These are phyloP conservation scores for Solioccasus polychromus DNA, from an alignment of 768 basidiomycete genomes.

Conservation along the genomic window DNA sequence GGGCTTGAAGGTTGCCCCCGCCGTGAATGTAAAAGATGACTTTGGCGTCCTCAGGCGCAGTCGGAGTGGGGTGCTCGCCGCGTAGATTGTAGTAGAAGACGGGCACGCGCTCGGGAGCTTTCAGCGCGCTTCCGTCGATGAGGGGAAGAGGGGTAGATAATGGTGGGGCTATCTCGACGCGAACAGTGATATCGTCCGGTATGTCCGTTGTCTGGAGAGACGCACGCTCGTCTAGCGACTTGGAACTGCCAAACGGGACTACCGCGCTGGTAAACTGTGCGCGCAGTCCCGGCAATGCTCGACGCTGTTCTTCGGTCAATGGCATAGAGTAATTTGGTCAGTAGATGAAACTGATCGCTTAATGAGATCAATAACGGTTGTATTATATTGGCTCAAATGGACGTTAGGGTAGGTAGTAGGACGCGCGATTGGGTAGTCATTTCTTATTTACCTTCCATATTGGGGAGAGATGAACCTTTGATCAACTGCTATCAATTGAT, in stretches of 20 bases:
- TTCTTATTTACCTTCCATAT: conserved; percentile 15
- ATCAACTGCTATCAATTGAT: too few relatives aligned
- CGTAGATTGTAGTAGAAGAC: conserved; percentile 10
- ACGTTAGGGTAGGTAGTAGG: too few relatives aligned
- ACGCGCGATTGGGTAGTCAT: too few relatives aligned
- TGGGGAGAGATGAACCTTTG: neutral
- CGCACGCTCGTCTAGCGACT: conserved; percentile 1
- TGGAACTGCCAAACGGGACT: neutral
- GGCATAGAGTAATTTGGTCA: too few relatives aligned
- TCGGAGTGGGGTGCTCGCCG: neutral
- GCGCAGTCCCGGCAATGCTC: neutral
- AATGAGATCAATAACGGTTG: too few relatives aligned
- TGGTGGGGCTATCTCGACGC: conserved; percentile 4
- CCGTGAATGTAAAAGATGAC: conserved; percentile 14
- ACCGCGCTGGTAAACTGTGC: neutral
- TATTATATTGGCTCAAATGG: too few relatives aligned
- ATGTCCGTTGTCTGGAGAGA: neutral
- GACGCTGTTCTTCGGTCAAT: conserved; percentile 5
- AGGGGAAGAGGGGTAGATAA: neutral
- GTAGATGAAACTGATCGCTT: too few relatives aligned
- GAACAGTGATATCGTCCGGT: conserved; percentile 1
- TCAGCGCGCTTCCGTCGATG: neutral
- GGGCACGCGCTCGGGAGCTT: conserved; percentile 4
- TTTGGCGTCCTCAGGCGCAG: conserved; percentile 3
- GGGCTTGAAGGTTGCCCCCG: conserved; percentile 5